Evolutionary conservation across 2,329 filamentous ascomycete genomes (phyloP).

Genomic region (Penicillium aurantiogriseum): DNA sequence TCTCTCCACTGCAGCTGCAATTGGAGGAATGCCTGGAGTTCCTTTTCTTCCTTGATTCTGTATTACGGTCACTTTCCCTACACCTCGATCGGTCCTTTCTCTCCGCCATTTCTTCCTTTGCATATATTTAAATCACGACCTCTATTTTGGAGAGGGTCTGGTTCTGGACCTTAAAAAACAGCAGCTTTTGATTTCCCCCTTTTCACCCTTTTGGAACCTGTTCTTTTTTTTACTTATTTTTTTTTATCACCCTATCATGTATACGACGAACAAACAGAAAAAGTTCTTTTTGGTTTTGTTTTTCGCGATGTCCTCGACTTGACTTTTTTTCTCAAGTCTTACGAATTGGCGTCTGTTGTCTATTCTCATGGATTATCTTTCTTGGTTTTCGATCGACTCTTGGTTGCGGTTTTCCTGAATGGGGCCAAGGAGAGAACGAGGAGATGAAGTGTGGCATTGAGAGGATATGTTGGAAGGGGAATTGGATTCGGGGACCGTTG

Average conservation of each 20-base stretch:
- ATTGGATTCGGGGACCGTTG: conserved; percentile 15
- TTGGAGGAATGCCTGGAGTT: background rate
- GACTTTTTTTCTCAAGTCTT: conserved; percentile 37
- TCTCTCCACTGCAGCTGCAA: conserved; percentile 15
- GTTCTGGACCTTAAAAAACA: background rate
- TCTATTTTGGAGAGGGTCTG: conserved; percentile 19
- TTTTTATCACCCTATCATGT: conserved; percentile 33
- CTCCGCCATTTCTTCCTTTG: conserved; percentile 34
- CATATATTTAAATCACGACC: conserved; percentile 38
- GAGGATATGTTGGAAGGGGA: conserved; percentile 27
- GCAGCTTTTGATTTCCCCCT: conserved; percentile 20
- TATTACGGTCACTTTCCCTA: conserved; percentile 33
- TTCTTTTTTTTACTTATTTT: conserved; percentile 32
- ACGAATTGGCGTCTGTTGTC: conserved; percentile 45
- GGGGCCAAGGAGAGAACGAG: conserved; percentile 35
- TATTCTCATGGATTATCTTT: conserved; percentile 37
- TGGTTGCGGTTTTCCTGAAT: conserved; percentile 30
- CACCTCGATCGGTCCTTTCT: conserved; percentile 24
- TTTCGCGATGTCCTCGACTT: conserved; percentile 40
- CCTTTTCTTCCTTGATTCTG: conserved; percentile 23
- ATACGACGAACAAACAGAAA: conserved; percentile 44
- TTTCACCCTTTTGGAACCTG: conserved; percentile 23
- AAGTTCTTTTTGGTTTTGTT: conserved; percentile 15
- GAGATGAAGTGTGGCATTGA: conserved; percentile 31
- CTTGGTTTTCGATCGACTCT: conserved; percentile 29